Evolutionary conservation across 345 rosid genomes (phyloP), one percentile per base, ranked within the genome.

Genomic region (Eucalyptus urophylla): DNA sequence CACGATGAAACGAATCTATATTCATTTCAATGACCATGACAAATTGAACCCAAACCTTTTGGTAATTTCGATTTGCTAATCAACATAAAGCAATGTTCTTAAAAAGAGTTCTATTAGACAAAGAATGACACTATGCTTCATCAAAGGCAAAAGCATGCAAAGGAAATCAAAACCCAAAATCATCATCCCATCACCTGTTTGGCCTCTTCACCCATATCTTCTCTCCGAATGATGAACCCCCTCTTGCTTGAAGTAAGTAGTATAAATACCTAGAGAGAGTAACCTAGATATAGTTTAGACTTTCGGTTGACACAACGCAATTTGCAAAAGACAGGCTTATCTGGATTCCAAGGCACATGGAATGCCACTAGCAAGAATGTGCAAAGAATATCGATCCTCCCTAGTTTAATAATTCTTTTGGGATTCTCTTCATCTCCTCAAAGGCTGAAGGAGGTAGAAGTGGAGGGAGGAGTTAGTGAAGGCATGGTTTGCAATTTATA

Each of bases 151-250:
- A 50, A 86, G 44, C 47, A 76, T 40, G 83, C 83, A 1, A 76
- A 21, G 83, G 14, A 86, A 54, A 86, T 54, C 65, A 50, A 33
- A 7, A 86, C 15, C 15, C 40, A 69, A 54, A 29, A 72, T 62
- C 37, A 50, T 86, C 22, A 51, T 51, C 37, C 24, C 91, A n/a
- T 92, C 86, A 95, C 98, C 93, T 94, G 95, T 91, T 95, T 95
- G 62, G 92, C 93, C 92, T 96, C 96, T 91, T 94, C 97, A 22
- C 95, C 96, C 99, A 97, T 97, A 45, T 88, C 88, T 69, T 54
- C 51, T 49, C 56, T 88, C 80, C 17, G 43, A 37, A 49, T 21
- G 47, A 47, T 44, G 37, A 37, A 19, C 43, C 51, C 53, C 53
- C 85, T 44, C 81, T 76, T 37, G 47, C 83, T 76, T 76, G 47